phyloP scores from a whole-genome alignment of 1,139 yeast genomes.

The Debaryomyces nepalensis region DNA sequence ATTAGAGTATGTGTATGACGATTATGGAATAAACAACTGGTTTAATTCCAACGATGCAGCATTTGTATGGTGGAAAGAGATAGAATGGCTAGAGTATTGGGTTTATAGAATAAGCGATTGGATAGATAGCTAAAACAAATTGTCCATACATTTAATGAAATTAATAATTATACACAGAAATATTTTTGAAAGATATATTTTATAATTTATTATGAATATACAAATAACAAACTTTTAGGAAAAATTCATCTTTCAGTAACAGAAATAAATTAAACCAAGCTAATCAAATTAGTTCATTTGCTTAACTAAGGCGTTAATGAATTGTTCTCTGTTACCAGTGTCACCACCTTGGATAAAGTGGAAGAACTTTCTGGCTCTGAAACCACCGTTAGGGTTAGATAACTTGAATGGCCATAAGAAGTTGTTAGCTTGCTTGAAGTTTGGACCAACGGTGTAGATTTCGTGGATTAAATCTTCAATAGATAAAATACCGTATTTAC shows the following conservation, averaged over 20 bases:
- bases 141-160: conserved; percentile 8
- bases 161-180: conserved; percentile 13
- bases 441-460: conserved; percentile 98
- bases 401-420: conserved; percentile 99
- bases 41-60: conserved; percentile 16
- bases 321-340: conserved; percentile 99
- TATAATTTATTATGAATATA: conserved; percentile 11
- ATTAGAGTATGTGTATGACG: conserved; percentile 28
- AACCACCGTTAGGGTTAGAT: conserved; percentile 99
- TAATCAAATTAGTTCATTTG: conserved; percentile 74
- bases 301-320: conserved; percentile 97
- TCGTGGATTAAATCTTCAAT: conserved; percentile 99
- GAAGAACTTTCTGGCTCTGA: conserved; percentile 99
- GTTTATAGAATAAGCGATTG: conserved; percentile 31
- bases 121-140: conserved; percentile 14
- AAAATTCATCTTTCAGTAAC: conserved; percentile 8
- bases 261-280: conserved; percentile 7
- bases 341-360: conserved; percentile 99
- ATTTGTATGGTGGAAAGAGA: conserved; percentile 41
- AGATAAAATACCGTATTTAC: conserved; percentile 95
- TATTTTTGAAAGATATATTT: conserved; percentile 9
- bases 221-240: conserved; percentile 6
- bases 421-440: conserved; percentile 99
- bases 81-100: conserved; percentile 37
- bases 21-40: conserved; percentile 21